Conservation (phyloP, 2,329 filamentous ascomycete genomes). For the Sporothrix globosa region DNA sequence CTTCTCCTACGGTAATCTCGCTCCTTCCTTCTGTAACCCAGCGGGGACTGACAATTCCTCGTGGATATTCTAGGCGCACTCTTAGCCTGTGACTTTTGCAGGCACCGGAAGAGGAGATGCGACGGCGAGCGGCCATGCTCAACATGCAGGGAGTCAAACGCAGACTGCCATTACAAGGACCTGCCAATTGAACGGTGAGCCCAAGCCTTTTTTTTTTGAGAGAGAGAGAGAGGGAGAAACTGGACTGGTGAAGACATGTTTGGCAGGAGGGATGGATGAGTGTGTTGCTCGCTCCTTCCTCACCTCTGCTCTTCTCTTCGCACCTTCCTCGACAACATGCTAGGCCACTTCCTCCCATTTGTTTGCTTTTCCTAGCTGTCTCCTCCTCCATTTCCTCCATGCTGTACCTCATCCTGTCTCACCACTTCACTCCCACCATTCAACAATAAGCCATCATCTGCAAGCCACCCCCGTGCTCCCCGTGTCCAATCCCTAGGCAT, state of each 20-base stretch:
- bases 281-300: background rate
- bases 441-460: background rate
- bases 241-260: too few species aligned
- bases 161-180: constrained; percentile 48
- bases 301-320: background rate
- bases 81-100: constrained; percentile 49
- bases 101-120: constrained; percentile 47
- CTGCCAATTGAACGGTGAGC: constrained; percentile 41
- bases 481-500: background rate
- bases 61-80: constrained; percentile 42
- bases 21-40: background rate
- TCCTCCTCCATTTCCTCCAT: background rate
- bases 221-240: background rate
- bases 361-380: background rate
- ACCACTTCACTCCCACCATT: constrained; percentile 15
- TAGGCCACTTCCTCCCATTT: background rate
- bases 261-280: constrained; percentile 9
- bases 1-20: background rate
- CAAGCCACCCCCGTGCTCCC: background rate
- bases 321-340: background rate
- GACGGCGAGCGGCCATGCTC: constrained; percentile 47
- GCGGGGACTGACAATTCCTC: background rate
- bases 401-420: background rate
- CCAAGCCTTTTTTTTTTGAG: too few species aligned
- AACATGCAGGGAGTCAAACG: constrained; percentile 46